Base-by-base conservation (phyloP, 257 asterid genomes). In the Solanum chilense region DNA sequence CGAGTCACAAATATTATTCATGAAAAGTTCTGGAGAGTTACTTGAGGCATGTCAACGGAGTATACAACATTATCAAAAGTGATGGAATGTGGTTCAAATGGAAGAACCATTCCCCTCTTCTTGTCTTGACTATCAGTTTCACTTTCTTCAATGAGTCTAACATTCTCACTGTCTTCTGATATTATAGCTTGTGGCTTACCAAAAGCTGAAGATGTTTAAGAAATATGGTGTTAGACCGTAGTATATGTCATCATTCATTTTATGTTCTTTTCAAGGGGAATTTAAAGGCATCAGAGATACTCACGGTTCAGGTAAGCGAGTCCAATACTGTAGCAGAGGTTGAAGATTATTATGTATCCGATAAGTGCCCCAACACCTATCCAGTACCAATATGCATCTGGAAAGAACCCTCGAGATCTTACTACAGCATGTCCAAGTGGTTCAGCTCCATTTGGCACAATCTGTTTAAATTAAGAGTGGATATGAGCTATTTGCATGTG, bases 1-100 rank as follows among this genome's bases (percentile, higher is more conserved):
- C 4, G n/a, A 76, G 21, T 78, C 87, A 41, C 39, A 41, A 25
- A 44, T 45, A 45, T 4, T 49, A 20, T n/a, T 39, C 15, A 12
- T 12, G 23, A 33, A 33, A 45, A 29, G 21, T 41, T 85, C 64
- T 15, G 44, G 58, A 6, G 20, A 89, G 91, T 47, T 88, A 94
- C 98, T 75, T 89, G 87, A 81, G 99, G 99, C 99, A 96, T 96
- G 91, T 95, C 99, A 6, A 96, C 99, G 0, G 98, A 94, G 86
- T 96, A 96, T 86, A 77, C 84, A 41, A 96, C 25, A 18, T 95
- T 91, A 23, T 95, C 97, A 60, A 96, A 96, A 11, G 98, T 94
- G 84, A 96, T 90, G 25, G 95, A 94, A 88, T 96, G 98, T 1
- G 99, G 98, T 86, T 94, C 98, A 75, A 95, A 96, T 47, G 98